Evolutionary conservation across 495 filamentous ascomycete species (phyloP), one percentile per base, ranked within the genome.

Genomic region (Tricharina praecox): DNA sequence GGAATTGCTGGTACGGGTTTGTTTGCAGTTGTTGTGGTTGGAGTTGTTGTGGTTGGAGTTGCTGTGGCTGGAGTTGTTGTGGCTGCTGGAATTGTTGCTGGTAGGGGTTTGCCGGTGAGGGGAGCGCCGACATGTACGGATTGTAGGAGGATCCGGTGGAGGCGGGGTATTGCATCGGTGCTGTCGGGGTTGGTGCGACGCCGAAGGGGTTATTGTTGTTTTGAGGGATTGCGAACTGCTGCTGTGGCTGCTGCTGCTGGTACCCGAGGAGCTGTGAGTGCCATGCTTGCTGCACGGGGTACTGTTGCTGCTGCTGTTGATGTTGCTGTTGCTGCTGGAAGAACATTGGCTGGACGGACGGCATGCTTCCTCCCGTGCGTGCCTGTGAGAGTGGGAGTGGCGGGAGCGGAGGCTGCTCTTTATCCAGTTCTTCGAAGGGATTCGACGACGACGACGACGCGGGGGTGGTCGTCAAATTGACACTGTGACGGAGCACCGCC

Each of bases 381-480:
- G 40, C 20, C 18, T 40, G 15, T 1, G 21, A 13, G 1, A 11
- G 11, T 19, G 40, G 50, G 10, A 52, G 45, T 9, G 53, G 59
- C 18, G 58, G 59, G 5, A 56, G 39, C 23, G 53, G 59, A 15
- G 45, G 60, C 24, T 54, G 23, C 36, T 59, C 50, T 9, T 49
- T 20, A 20, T 64, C 58, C 20, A 64, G 54, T 35, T 62, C 63
- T 39, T 82, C 79, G 55, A 84, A 87, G 9, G 83, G 83, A 59
- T 87, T 85, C 15, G 23, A 21, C 41, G 51, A 40, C 15, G 45
- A 44, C 50, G 51, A 16, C 37, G 61, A 41, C 55, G 59, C 37
- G n/a, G n/a, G n/a, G n/a, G n/a, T n/a, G n/a, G n/a, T n/a, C n/a
- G n/a, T n/a, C n/a, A n/a, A n/a, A n/a, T n/a, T n/a, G n/a, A n/a